Percentiles rank a stretch among this genome's conserved stretches.
phyloP scores from a whole-genome alignment of 495 filamentous ascomycete genomes.

The Penicillium tannophilum region DNA sequence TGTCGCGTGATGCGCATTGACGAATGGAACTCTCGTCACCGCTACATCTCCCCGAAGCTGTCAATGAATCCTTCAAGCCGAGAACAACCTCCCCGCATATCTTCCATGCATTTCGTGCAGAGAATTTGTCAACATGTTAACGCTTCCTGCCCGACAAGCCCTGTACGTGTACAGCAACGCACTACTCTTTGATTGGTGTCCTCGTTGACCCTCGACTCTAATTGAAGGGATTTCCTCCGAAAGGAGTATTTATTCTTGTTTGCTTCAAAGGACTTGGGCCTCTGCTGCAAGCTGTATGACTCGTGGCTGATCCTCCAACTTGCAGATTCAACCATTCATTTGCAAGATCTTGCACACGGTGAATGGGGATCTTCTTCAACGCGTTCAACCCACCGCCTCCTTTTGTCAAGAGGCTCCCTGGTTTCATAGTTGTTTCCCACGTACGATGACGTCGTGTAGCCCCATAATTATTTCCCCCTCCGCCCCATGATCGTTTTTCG shows the following conservation, averaged over 20 bases:
- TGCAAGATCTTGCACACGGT: constrained; percentile 7
- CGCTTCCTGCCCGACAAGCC: constrained; percentile 15
- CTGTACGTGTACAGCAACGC: neutral
- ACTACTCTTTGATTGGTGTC: constrained; percentile 1
- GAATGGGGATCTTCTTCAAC: neutral
- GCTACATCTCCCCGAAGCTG: constrained; percentile 15
- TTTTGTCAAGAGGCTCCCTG: neutral
- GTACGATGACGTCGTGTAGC: constrained; percentile 32
- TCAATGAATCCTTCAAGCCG: constrained; percentile 4
- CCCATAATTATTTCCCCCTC: constrained; percentile 2
- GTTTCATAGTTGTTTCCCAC: constrained; percentile 17
- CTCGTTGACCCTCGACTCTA: neutral
- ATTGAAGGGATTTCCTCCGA: neutral
- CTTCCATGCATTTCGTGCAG: constrained; percentile 28
- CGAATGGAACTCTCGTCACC: constrained; percentile 25
- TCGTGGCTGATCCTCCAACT: constrained; percentile 17
- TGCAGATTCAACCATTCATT: constrained; percentile 6
- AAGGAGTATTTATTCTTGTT: neutral
- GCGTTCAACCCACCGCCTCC: neutral
- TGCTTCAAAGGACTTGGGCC: constrained; percentile 8
- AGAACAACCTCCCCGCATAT: constrained; percentile 2
- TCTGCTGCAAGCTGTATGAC: constrained; percentile 13
- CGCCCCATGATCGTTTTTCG: neutral
- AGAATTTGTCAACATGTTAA: constrained; percentile 16
- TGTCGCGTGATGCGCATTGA: constrained; percentile 26